These are phyloP conservation scores for baker's yeast (Saccharomyces cerevisiae) DNA, from an alignment of 805 yeast genomes.

Conservation along the genomic window DNA sequence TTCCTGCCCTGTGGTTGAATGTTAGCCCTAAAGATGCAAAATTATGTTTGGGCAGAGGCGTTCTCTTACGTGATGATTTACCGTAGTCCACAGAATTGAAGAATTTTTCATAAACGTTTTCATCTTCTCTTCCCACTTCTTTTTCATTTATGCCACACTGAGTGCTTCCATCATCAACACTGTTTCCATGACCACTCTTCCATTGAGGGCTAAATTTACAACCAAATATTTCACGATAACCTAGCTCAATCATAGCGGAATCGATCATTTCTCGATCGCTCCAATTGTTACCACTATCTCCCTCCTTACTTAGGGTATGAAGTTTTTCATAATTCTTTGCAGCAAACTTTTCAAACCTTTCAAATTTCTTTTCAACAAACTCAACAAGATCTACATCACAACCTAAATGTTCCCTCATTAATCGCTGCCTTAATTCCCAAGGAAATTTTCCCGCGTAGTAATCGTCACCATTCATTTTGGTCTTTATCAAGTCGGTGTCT, in stretches of 20 bases:
- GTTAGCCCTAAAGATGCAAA: conserved; percentile 33
- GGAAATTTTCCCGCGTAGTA: conserved; percentile 82
- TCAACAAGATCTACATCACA: conserved; percentile 84
- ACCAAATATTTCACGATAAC: conserved; percentile 57
- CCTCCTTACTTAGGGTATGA: conserved; percentile 9
- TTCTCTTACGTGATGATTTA: not conserved
- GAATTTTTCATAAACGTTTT: conserved; percentile 16
- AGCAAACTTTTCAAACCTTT: conserved; percentile 33
- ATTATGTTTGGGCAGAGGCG: not conserved
- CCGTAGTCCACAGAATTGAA: not conserved
- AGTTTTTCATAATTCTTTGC: conserved; percentile 21
- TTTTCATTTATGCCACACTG: not conserved
- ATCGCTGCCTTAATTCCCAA: conserved; percentile 75
- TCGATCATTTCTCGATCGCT: conserved; percentile 20
- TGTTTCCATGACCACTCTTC: conserved; percentile 41
- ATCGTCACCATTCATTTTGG: conserved; percentile 72
- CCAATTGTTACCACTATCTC: not conserved
- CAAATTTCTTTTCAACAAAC: conserved; percentile 66
- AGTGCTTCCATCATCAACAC: conserved; percentile 5
- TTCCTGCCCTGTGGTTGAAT: conserved; percentile 84
- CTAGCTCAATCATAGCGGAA: conserved; percentile 71
- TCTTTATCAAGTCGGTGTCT: conserved; percentile 62
- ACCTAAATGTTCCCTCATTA: conserved; percentile 96
- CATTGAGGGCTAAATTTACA: conserved; percentile 32
- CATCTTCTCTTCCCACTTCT: conserved; percentile 9